Base-by-base conservation (phyloP, 495 filamentous ascomycete species). In the Penicillium steckii region DNA sequence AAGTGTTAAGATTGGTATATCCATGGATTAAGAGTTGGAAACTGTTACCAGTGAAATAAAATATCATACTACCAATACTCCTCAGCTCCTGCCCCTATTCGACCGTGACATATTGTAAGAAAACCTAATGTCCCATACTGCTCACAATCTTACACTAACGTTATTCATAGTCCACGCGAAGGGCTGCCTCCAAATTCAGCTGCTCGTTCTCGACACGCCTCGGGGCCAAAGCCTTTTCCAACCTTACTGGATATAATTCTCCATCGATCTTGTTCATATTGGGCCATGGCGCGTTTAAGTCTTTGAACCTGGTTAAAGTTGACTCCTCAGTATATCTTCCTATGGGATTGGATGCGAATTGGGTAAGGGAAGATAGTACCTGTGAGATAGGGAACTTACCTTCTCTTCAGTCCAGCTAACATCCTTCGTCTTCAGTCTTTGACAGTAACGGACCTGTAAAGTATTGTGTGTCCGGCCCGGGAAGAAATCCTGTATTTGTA, bases 401-500 rank as follows among this genome's bases (percentile, higher is more conserved):
- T 88, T 91, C 55, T 94, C 90, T 52, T 92, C 89, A 48, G 87
- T 93, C 91, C 91, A 96, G 54, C 85, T 80, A n/a, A 88, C 91
- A 40, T 85, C 89, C 74, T 95, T 95, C 8, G 89, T 89, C 70
- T 94, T 95, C 52, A 95, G 73, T 69, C 94, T 95, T 23, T 90
- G 95, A 63, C 91, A 96, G 67, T 96, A 96, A 10, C 91, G 85
- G 53, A 96, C 91, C 64, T 96, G 91, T 48, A 96, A 72, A 27
- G 91, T 95, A 32, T 90, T 90, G 25, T 86, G 91, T 35, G 88
- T 90, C 43, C 91, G 76, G 9, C 91, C 91, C 7, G 91, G 91
- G 59, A 96, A 95, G 71, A 93, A 95, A 61, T 95, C 90, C 48
- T 89, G 87, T 57, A 96, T 95, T 77, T 96, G 91, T 65, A 94